Conservation (phyloP, 2,329 filamentous ascomycete genomes). For the Scedosporium apiospermum region DNA sequence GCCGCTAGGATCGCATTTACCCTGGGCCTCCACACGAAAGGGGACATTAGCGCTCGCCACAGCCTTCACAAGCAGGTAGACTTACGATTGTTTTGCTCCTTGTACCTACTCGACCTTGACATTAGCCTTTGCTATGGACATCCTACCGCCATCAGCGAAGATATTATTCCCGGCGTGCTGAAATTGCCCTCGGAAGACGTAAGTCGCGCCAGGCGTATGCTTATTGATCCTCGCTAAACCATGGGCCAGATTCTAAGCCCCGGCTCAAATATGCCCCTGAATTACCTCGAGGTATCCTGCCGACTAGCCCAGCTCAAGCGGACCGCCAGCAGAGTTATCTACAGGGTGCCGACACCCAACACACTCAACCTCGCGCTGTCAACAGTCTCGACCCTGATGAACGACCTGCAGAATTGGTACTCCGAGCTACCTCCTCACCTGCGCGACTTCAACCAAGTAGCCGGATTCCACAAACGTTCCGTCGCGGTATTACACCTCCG, state of each 20-base stretch:
- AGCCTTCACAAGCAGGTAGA: constrained; percentile 16
- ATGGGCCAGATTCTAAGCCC: constrained; percentile 15
- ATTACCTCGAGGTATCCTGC: constrained; percentile 15
- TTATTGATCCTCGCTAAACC: neutral
- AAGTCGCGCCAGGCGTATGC: neutral
- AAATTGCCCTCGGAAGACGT: constrained; percentile 13
- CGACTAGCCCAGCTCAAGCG: constrained; percentile 15
- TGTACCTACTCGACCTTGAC: constrained; percentile 17
- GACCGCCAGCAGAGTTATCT: constrained; percentile 8
- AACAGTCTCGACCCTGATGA: constrained; percentile 11
- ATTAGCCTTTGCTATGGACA: constrained; percentile 16
- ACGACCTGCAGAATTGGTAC: constrained; percentile 13
- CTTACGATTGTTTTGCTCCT: constrained; percentile 15
- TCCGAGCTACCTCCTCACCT: constrained; percentile 15
- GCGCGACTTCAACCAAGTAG: constrained; percentile 12
- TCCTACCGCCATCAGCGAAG: constrained; percentile 15
- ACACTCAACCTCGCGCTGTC: constrained; percentile 9
- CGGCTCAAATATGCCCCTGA: constrained; percentile 17
- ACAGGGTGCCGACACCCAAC: neutral
- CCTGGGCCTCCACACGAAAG: constrained; percentile 16
- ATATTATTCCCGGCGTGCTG: constrained; percentile 10
- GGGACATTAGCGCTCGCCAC: constrained; percentile 12
- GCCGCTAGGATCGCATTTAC: constrained; percentile 17
- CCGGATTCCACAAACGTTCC: constrained; percentile 15
- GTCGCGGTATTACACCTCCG: constrained; percentile 15